These are phyloP conservation scores for Marchantia polymorpha DNA, from an alignment of 225 moss, liverwort and hornwort species.

Conservation along the genomic window DNA sequence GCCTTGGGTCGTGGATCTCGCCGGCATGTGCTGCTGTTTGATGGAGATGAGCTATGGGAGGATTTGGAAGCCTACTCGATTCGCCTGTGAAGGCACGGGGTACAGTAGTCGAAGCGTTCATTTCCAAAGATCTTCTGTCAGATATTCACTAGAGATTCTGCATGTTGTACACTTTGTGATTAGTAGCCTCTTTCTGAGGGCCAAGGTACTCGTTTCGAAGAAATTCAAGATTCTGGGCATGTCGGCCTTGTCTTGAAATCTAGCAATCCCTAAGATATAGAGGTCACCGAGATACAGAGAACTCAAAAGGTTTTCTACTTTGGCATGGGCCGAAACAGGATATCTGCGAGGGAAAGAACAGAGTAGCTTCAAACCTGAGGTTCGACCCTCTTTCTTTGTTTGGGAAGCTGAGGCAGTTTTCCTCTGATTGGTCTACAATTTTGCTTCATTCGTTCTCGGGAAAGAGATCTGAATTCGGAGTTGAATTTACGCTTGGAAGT, in stretches of 20 bases:
- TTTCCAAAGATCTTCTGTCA: background rate
- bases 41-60: background rate
- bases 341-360: background rate
- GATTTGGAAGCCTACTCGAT: background rate
- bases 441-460: background rate
- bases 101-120: background rate
- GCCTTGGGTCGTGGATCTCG: background rate
- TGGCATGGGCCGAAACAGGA: background rate
- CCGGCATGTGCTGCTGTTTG: background rate
- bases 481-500: background rate
- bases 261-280: background rate
- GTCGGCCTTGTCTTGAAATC: background rate
- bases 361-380: background rate
- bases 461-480: background rate
- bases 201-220: background rate
- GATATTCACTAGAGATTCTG: background rate
- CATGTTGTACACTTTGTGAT: slow-evolving; percentile 10
- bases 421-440: slow-evolving; percentile 14
- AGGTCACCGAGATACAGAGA: background rate
- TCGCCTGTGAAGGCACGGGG: background rate
- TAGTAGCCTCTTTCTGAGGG: background rate
- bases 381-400: background rate
- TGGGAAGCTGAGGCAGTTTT: background rate
- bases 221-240: background rate
- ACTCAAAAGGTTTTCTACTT: background rate